phyloP scores from a whole-genome alignment of 2,329 filamentous ascomycete species.

The Trichoderma sp. region DNA sequence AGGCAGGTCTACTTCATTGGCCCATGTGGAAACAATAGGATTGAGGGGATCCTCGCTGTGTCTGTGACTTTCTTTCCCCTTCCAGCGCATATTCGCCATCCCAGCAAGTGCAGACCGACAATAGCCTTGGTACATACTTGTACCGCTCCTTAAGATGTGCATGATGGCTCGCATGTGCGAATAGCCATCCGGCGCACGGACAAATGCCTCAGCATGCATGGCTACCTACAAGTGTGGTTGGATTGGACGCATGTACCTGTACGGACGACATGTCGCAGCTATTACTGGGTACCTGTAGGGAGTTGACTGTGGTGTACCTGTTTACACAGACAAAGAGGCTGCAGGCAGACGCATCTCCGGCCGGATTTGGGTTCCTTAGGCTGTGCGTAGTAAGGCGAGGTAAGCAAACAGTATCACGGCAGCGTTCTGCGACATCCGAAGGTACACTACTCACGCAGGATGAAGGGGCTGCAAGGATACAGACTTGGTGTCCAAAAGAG shows the following conservation, averaged over 20 bases:
- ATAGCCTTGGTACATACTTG: background rate
- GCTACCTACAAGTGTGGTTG: constrained; percentile 14
- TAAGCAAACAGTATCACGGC: background rate
- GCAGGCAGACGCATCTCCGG: background rate
- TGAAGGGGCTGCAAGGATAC: background rate
- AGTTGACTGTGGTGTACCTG: background rate
- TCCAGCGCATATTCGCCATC: background rate
- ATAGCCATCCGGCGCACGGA: background rate
- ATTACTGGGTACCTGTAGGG: background rate
- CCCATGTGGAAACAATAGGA: background rate
- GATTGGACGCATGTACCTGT: background rate
- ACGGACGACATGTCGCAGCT: background rate
- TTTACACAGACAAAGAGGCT: background rate
- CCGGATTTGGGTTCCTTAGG: background rate
- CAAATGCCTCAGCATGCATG: background rate
- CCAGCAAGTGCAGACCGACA: background rate
- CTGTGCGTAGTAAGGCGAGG: background rate
- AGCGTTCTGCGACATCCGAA: background rate
- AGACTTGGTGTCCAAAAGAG: background rate
- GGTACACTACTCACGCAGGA: background rate
- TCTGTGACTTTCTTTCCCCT: background rate
- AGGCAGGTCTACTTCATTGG: background rate
- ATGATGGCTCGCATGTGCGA: background rate
- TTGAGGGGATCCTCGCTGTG: background rate
- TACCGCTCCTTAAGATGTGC: background rate